Evolutionary conservation across 139 green algal genomes (phyloP).

Genomic region (Prasinococcaceae sp.): DNA sequence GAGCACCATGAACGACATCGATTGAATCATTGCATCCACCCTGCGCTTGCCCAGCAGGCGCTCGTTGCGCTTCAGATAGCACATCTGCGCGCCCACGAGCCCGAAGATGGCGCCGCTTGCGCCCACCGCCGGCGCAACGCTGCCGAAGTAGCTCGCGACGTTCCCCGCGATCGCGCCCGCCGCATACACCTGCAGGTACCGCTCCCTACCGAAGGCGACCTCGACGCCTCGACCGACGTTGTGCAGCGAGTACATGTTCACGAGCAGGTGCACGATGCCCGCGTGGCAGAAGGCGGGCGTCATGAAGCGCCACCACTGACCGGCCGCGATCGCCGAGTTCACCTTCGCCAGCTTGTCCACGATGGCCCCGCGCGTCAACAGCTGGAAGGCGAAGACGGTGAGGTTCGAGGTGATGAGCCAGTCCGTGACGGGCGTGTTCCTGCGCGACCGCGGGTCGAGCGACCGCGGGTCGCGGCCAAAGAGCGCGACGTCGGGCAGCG

Average conservation of each 20-base stretch:
- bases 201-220: constrained; percentile 18
- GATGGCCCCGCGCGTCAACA: no score
- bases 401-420: no score
- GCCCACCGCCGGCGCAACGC: constrained; percentile 7
- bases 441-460: no score
- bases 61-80: constrained; percentile 2
- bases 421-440: no score
- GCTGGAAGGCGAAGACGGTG: no score
- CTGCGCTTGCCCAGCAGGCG: background rate
- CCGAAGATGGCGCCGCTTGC: constrained; percentile 35
- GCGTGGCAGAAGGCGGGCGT: constrained; percentile 57
- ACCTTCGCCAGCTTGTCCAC: no score
- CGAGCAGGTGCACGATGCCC: constrained; percentile 45
- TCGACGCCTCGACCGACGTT: constrained; percentile 39
- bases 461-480: no score
- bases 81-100: constrained; percentile 28
- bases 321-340: constrained; percentile 45
- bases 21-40: background rate
- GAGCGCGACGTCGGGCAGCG: no score
- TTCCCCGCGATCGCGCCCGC: constrained; percentile 22
- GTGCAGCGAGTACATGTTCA: constrained; percentile 40
- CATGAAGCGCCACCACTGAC: constrained; percentile 56
- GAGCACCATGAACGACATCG: no score
- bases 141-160: constrained; percentile 30
- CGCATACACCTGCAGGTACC: constrained; percentile 32